Base-by-base conservation (phyloP, 371 early-diverging fungal species). In the Mucor irregularis region DNA sequence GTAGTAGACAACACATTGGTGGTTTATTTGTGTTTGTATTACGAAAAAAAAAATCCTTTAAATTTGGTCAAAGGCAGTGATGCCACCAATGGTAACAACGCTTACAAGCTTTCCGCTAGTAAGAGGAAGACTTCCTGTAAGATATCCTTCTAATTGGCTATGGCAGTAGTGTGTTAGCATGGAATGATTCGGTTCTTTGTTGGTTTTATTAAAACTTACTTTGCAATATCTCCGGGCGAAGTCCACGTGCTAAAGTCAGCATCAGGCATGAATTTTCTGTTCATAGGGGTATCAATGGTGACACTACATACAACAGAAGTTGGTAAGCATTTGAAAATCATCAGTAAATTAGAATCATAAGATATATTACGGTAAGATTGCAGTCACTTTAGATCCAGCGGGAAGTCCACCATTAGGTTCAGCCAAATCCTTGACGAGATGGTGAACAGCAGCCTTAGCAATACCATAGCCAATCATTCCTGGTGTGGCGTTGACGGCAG, bases 381-480 rank as follows among this genome's bases (percentile, higher is more conserved):
- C 93, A 31, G 81, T 79, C 7, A 90, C 91, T 30, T 82, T 83
- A 37, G 86, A 83, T 19, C 73, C 79, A 4, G 73, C 62, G 19
- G 94, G 94, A 37, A 98, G 69, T 1, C 97, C 98, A 53, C 87
- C 78, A 26, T 79, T 83, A 10, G 77, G 67, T 13, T 81, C 83
- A 31, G 94, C 90, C 37, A 92, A 70, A 56, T 90, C 90, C 30
- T 84, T 70, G 0, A 91, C 88, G 64, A 97, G 75, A 47, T 98
- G 97, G 68, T 96, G 95, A 22, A 95, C 95, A 7, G 93, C 88
- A 5, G 95, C 93, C 72, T 98, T 98, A 55, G 95, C 93, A 63
- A 95, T 67, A 34, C 98, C 98, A 68, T 98, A 97, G n/a, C 90
- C 95, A 61, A 94, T 84, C 93, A 90, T 92, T 35, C 85, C 76